Conservation (phyloP, 176 grass and related monocot species). For the Oryza glumipatula region DNA sequence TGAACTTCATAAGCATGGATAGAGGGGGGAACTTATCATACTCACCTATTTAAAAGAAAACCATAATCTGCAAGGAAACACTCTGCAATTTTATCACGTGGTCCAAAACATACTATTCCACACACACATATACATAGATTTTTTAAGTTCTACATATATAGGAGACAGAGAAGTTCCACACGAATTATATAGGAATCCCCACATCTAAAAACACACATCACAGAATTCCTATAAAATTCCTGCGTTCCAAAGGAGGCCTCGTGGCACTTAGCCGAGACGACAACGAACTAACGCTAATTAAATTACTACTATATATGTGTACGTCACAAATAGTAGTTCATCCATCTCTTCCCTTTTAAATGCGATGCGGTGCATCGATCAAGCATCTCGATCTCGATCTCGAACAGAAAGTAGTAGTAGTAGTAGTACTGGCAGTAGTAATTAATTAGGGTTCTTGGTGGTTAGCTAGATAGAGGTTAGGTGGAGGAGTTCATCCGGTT, state of each 20-base stretch:
- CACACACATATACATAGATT: neutral
- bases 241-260: neutral
- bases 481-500: slow-evolving; percentile 49
- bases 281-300: neutral
- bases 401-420: neutral
- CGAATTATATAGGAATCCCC: neutral
- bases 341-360: neutral
- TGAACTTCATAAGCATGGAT: neutral
- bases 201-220: neutral
- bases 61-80: no score
- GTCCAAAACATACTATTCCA: slow-evolving; percentile 12
- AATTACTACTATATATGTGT: neutral
- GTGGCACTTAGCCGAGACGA: no score
- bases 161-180: neutral
- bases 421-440: neutral
- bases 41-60: no score
- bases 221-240: neutral
- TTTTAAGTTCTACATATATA: neutral
- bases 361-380: neutral
- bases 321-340: neutral
- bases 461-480: neutral
- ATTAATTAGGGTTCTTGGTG: neutral
- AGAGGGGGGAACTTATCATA: no score
- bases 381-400: neutral
- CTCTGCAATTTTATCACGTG: neutral